These are phyloP conservation scores for Pythium oligandrum DNA, from an alignment of 352 stramenopile genomes.

Conservation along the genomic window DNA sequence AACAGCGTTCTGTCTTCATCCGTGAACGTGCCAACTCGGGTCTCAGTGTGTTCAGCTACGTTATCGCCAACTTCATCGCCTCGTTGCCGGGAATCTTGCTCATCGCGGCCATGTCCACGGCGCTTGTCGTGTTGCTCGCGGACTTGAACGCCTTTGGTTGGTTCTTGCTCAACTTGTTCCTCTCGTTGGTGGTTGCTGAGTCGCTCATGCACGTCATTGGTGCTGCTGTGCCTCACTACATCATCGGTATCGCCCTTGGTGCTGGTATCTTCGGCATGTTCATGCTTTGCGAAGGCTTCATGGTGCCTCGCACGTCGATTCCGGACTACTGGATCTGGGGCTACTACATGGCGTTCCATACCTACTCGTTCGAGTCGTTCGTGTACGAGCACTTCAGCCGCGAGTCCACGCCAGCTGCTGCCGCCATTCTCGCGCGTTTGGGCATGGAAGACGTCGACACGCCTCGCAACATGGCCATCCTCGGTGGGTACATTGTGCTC, in stretches of 20 bases:
- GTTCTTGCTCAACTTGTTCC: conserved; percentile 42
- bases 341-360: conserved; percentile 58
- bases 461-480: conserved; percentile 24
- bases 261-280: conserved; percentile 50
- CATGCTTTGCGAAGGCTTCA: conserved; percentile 49
- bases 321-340: conserved; percentile 41
- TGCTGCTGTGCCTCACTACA: conserved; percentile 44
- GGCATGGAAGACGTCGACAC: conserved; percentile 24
- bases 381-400: conserved; percentile 43
- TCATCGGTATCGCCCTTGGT: conserved; percentile 49
- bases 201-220: conserved; percentile 43
- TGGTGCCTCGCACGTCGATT: conserved; percentile 33
- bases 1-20: conserved; percentile 64
- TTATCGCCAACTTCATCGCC: conserved; percentile 46
- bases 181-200: conserved; percentile 43
- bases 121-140: conserved; percentile 27
- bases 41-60: conserved; percentile 51
- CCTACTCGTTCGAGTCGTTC: conserved; percentile 49
- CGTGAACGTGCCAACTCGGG: conserved; percentile 61
- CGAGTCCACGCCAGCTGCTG: conserved; percentile 1
- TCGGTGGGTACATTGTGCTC: conserved; percentile 13
- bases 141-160: conserved; percentile 28
- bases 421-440: conserved; percentile 20
- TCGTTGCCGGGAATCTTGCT: conserved; percentile 42
- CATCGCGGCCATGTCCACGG: conserved; percentile 30